Evolutionary conservation across 306 rosid species (phyloP).

Genomic region (Cucumis sativus): DNA sequence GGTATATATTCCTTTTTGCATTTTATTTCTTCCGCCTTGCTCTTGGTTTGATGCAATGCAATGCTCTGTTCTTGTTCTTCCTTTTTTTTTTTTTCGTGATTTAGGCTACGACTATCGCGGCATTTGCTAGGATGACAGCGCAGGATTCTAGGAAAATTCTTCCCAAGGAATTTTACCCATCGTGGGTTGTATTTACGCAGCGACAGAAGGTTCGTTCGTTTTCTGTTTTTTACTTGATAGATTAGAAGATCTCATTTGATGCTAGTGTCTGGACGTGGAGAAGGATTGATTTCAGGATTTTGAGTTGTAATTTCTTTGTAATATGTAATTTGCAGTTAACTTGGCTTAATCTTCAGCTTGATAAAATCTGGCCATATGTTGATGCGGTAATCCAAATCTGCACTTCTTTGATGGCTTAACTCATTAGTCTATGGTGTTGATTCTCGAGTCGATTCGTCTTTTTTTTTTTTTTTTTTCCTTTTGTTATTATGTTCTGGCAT

Average conservation of each 20-base stretch:
- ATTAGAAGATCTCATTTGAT: background rate
- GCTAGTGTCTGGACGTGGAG: background rate
- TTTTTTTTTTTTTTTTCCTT: background rate
- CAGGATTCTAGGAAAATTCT: conserved; percentile 67
- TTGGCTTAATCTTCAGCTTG: conserved; percentile 60
- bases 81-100: background rate
- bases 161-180: conserved; percentile 46
- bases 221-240: background rate
- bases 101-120: conserved; percentile 63
- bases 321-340: conserved; percentile 41
- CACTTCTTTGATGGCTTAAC: background rate
- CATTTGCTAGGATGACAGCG: conserved; percentile 76
- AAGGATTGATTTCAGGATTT: background rate
- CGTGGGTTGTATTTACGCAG: conserved; percentile 70
- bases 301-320: conserved; percentile 17
- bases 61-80: background rate
- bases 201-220: conserved; percentile 57
- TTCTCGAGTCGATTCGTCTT: background rate
- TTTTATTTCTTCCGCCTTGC: background rate
- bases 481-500: background rate
- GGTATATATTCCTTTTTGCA: conserved; percentile 20
- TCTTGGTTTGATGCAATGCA: background rate
- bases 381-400: conserved; percentile 41
- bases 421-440: background rate
- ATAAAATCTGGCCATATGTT: conserved; percentile 70